Evolutionary conservation across 192 early-diverging fungal species (phyloP).

Genomic region (Backusella sp.): DNA sequence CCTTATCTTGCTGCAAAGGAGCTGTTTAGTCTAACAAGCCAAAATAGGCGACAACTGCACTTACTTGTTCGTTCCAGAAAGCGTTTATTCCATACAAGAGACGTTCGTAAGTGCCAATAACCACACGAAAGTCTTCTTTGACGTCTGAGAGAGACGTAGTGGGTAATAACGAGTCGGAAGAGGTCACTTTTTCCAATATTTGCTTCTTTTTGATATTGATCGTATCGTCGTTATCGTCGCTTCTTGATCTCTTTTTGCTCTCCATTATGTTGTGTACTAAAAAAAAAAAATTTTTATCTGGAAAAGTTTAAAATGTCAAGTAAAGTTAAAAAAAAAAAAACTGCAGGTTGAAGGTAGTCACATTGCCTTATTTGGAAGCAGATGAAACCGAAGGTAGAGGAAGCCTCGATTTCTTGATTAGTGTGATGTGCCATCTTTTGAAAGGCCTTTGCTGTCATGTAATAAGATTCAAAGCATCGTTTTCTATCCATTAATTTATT

Average conservation of each 20-base stretch:
- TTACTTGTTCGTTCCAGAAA: constrained; percentile 43
- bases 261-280: neutral
- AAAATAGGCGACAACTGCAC: neutral
- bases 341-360: neutral
- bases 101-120: constrained; percentile 94
- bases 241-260: constrained; percentile 15
- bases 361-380: neutral
- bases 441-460: too few relatives aligned
- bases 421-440: too few relatives aligned
- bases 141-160: neutral
- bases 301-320: neutral
- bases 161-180: constrained; percentile 9
- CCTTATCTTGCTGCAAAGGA: neutral
- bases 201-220: neutral
- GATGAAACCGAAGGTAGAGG: neutral
- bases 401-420: neutral
- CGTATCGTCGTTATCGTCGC: neutral
- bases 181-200: neutral
- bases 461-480: too few relatives aligned
- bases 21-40: neutral
- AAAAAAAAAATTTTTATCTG: neutral
- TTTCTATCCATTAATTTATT: too few relatives aligned
- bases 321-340: neutral
- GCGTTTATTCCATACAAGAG: constrained; percentile 93
- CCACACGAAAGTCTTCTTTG: constrained; percentile 57